These are phyloP conservation scores for Glycyrrhiza uralensis DNA, from an alignment of 306 rosid species.

Conservation along the genomic window DNA sequence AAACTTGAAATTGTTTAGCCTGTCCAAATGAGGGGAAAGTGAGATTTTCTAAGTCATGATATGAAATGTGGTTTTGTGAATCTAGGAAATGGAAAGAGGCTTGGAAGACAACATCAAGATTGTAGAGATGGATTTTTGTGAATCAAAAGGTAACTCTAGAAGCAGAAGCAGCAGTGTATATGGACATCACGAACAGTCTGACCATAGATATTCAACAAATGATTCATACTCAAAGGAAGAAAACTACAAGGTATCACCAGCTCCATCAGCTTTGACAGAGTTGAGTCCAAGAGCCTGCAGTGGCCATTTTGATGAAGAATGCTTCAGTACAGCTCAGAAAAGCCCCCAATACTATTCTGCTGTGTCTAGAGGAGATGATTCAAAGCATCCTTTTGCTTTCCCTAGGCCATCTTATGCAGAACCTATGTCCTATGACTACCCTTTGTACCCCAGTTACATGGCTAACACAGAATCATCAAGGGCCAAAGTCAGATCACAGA, in stretches of 20 bases:
- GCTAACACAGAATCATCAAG: slow-evolving; percentile 87
- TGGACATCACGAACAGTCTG: slow-evolving; percentile 30
- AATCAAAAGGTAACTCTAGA: slow-evolving; percentile 37
- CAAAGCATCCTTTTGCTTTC: slow-evolving; percentile 56
- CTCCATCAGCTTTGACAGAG: slow-evolving; percentile 59
- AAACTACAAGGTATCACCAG: slow-evolving; percentile 54
- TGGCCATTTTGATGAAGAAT: slow-evolving; percentile 75
- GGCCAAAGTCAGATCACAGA: slow-evolving; percentile 83
- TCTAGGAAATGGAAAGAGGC: slow-evolving; percentile 61
- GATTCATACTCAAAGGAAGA: slow-evolving; percentile 50
- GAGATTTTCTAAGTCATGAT: background rate
- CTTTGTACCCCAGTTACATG: slow-evolving; percentile 83
- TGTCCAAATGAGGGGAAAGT: background rate
- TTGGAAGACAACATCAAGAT: slow-evolving; percentile 84
- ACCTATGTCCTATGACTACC: slow-evolving; percentile 51
- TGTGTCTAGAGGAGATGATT: slow-evolving; percentile 41
- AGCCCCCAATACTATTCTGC: slow-evolving; percentile 75
- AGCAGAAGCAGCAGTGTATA: slow-evolving; percentile 52
- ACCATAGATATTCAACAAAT: slow-evolving; percentile 31
- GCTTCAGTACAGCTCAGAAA: slow-evolving; percentile 55
- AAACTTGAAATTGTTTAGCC: background rate
- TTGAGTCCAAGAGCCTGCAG: slow-evolving; percentile 69
- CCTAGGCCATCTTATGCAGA: slow-evolving; percentile 60
- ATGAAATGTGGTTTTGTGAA: slow-evolving; percentile 15
- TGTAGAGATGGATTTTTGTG: slow-evolving; percentile 86